A percentile compares a stretch with the other conserved stretches of the same genome.
phyloP scores from a whole-genome alignment of 2,329 filamentous ascomycete genomes.

The Cadophora luteo-olivacea region DNA sequence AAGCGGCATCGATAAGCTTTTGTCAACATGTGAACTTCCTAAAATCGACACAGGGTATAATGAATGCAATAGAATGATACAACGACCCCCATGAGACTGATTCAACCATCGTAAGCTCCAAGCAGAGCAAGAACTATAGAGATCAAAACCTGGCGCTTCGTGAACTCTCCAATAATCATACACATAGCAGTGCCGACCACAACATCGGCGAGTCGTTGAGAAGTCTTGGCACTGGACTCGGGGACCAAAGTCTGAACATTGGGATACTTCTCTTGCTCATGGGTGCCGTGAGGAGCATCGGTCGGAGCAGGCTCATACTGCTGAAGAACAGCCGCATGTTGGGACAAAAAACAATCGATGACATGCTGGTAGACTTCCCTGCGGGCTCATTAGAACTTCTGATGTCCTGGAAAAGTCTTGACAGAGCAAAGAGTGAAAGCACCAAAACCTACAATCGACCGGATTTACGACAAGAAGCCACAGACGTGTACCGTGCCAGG shows the following conservation, averaged over 20 bases:
- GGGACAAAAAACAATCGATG: slow-evolving; percentile 21
- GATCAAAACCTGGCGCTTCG: slow-evolving; percentile 25
- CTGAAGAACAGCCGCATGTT: neutral
- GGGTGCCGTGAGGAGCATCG: neutral
- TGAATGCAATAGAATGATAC: neutral
- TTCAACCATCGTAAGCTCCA: slow-evolving; percentile 16
- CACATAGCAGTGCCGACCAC: slow-evolving; percentile 22
- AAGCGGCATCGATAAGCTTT: neutral
- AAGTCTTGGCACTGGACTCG: neutral
- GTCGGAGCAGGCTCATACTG: neutral
- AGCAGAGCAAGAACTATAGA: slow-evolving; percentile 14
- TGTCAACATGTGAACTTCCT: neutral
- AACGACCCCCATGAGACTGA: neutral
- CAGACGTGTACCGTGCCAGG: slow-evolving; percentile 26
- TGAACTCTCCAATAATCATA: slow-evolving; percentile 29
- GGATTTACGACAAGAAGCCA: slow-evolving; percentile 23
- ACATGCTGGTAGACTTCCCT: slow-evolving; percentile 24
- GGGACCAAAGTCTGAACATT: neutral
- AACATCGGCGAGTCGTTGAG: slow-evolving; percentile 4
- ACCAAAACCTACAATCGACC: slow-evolving; percentile 19
- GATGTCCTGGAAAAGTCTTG: neutral
- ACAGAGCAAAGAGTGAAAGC: neutral
- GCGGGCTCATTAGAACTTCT: neutral
- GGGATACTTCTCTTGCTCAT: slow-evolving; percentile 8
- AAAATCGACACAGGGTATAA: slow-evolving; percentile 2